Conservation (phyloP, 306 rosid species). For the Malus domestica region DNA sequence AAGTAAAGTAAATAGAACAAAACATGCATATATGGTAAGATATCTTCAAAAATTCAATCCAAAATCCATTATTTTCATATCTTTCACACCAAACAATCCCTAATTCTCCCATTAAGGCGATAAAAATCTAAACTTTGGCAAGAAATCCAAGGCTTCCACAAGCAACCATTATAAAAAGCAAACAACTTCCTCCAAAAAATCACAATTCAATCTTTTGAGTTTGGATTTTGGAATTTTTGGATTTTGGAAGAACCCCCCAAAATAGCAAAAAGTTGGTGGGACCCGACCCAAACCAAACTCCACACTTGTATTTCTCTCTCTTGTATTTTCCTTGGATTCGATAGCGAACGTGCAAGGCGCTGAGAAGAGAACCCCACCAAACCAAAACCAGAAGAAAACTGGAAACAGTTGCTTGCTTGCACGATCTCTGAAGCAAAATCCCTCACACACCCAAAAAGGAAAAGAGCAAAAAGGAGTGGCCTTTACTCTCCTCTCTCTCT, state of each 20-base stretch:
- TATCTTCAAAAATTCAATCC: neutral
- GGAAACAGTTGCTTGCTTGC: slow-evolving; percentile 59
- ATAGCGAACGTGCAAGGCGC: slow-evolving; percentile 33
- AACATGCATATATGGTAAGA: neutral
- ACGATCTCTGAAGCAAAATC: slow-evolving; percentile 40
- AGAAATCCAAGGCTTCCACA: neutral
- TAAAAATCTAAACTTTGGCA: neutral
- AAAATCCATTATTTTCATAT: neutral
- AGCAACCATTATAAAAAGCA: neutral
- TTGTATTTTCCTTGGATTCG: slow-evolving; percentile 19
- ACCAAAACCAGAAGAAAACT: slow-evolving; percentile 7
- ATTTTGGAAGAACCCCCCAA: neutral
- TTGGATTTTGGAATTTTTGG: neutral
- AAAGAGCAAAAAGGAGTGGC: neutral
- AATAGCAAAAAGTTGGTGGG: neutral
- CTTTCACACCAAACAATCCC: neutral
- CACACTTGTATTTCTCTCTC: neutral
- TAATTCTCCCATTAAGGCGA: neutral
- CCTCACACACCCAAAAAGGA: neutral
- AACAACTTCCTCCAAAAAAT: neutral
- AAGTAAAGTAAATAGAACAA: neutral
- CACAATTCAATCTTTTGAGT: neutral
- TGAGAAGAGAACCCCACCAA: slow-evolving; percentile 28
- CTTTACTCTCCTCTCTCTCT: slow-evolving; percentile 1
- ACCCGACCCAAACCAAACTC: neutral